phyloP scores from a whole-genome alignment of 164 flowering plant genomes.

The Vitis rupestris region DNA sequence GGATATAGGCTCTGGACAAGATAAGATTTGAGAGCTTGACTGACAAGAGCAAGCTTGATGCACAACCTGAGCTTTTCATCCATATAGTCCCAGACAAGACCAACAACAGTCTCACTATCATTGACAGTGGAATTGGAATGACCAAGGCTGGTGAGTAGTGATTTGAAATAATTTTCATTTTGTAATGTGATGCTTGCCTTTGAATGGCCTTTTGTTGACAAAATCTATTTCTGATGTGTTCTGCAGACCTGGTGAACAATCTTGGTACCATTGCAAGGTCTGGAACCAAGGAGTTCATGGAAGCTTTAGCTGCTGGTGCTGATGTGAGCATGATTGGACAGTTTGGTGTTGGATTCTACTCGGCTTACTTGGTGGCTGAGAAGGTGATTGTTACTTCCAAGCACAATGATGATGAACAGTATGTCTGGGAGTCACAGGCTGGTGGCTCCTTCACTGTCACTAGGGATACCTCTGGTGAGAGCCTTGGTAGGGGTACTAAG shows the following conservation, averaged over 20 bases:
- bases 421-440: not conserved
- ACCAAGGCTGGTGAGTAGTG: conserved; percentile 4
- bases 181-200: no score
- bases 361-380: conserved; percentile 6
- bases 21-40: conserved; percentile 7
- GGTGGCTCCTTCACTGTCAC: conserved; percentile 3
- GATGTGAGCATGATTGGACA: conserved; percentile 6
- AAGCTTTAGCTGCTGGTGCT: conserved; percentile 6
- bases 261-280: conserved; percentile 10
- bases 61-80: conserved; percentile 9
- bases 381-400: conserved; percentile 8
- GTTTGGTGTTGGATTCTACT: no score
- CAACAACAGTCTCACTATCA: not conserved
- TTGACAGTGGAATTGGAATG: conserved; percentile 11
- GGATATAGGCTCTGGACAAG: conserved; percentile 8
- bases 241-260: conserved; percentile 9
- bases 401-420: conserved; percentile 12
- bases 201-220: not conserved
- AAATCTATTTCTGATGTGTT: not conserved
- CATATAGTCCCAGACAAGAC: conserved; percentile 5
- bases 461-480: conserved; percentile 6
- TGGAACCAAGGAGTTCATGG: conserved; percentile 11
- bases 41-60: conserved; percentile 1
- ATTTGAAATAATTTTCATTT: not conserved
- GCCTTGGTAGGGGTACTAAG: conserved; percentile 6